A percentile compares a stretch with the other conserved stretches of the same genome.
phyloP scores from a whole-genome alignment of 768 basidiomycete species.

The Mycena venus region DNA sequence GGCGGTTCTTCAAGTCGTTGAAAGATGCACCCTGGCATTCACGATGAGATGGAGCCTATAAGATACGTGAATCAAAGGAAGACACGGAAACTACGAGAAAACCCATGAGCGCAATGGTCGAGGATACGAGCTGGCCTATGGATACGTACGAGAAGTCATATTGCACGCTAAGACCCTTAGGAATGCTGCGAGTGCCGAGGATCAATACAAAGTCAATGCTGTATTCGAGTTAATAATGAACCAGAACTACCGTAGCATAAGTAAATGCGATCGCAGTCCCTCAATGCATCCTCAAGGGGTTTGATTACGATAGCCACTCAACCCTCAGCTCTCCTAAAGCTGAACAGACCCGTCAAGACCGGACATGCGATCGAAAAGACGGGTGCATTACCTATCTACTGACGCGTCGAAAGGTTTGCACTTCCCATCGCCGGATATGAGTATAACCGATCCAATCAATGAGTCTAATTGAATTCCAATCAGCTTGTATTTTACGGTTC shows the following conservation, averaged over 20 bases:
- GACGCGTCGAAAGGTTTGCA: constrained; percentile 50
- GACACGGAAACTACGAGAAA: too few relatives aligned
- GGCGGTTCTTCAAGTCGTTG: too few relatives aligned
- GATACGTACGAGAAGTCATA: too few relatives aligned
- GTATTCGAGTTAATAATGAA: too few relatives aligned
- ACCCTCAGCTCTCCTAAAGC: constrained; percentile 57
- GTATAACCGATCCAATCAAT: constrained; percentile 39
- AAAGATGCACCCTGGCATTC: too few relatives aligned
- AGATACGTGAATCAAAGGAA: too few relatives aligned
- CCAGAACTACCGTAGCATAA: constrained; percentile 60
- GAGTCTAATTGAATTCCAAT: constrained; percentile 27
- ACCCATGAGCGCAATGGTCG: too few relatives aligned
- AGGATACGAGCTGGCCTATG: too few relatives aligned
- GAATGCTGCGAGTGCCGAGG: too few relatives aligned
- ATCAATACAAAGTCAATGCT: too few relatives aligned
- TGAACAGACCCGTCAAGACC: constrained; percentile 18
- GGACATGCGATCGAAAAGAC: background rate
- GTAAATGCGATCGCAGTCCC: constrained; percentile 54
- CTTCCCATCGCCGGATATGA: constrained; percentile 46
- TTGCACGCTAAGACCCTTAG: too few relatives aligned
- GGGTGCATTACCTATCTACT: constrained; percentile 42
- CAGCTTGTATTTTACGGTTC: background rate
- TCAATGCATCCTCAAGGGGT: constrained; percentile 51
- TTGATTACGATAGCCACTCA: constrained; percentile 56
- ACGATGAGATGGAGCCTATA: too few relatives aligned